phyloP scores from a whole-genome alignment of 805 yeast species.

The Ogataea neopini region DNA sequence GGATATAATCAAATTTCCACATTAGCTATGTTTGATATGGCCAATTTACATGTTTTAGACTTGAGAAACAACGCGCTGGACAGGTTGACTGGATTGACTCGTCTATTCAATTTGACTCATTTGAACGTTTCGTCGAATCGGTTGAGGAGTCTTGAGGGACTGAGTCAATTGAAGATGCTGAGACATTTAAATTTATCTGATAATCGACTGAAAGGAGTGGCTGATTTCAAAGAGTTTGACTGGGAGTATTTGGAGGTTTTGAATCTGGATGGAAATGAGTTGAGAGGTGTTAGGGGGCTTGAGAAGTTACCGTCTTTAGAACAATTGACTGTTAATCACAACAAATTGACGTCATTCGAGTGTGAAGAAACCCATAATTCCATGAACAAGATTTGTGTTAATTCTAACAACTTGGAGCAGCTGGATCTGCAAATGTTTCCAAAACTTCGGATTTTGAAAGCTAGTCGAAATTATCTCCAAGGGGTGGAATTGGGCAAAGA shows the following conservation, averaged over 20 bases:
- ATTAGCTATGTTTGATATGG: constrained; percentile 43
- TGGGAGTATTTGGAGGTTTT: constrained; percentile 46
- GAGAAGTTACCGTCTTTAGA: constrained; percentile 39
- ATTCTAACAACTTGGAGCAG: constrained; percentile 37
- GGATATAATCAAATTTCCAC: constrained; percentile 41
- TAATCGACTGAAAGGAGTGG: constrained; percentile 40
- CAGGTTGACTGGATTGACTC: constrained; percentile 38
- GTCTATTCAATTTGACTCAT: constrained; percentile 44
- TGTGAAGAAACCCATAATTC: constrained; percentile 25
- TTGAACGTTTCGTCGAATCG: constrained; percentile 41
- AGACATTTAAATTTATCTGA: constrained; percentile 41
- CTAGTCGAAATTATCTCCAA: constrained; percentile 43
- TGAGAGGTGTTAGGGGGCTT: constrained; percentile 37
- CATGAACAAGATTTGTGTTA: constrained; percentile 41
- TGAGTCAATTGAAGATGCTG: constrained; percentile 42
- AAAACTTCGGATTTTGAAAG: constrained; percentile 42
- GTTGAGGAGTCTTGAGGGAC: constrained; percentile 38
- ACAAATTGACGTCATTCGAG: constrained; percentile 35
- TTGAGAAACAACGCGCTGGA: constrained; percentile 40
- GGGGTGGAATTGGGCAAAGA: constrained; percentile 34
- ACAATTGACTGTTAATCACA: constrained; percentile 44
- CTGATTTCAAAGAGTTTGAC: constrained; percentile 38
- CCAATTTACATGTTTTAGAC: constrained; percentile 44
- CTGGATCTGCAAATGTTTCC: constrained; percentile 40
- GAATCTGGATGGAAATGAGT: constrained; percentile 43